A percentile compares a stretch with the other conserved stretches of the same genome.
These are phyloP conservation scores for Fusarium nematophilum DNA, from an alignment of 2,329 filamentous ascomycete genomes.

Conservation along the genomic window DNA sequence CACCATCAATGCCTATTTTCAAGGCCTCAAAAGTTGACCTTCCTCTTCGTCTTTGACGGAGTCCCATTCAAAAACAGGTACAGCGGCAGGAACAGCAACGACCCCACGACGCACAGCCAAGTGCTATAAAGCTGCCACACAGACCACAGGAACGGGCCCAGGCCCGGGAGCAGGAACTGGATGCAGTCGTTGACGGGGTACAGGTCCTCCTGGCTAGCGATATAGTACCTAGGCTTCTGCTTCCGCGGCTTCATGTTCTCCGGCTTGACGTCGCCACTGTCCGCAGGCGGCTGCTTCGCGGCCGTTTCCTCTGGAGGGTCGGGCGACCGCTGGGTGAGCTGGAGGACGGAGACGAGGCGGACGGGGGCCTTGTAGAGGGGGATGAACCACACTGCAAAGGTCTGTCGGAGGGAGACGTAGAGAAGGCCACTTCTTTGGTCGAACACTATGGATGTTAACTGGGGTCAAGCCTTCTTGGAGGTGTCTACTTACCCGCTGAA, in stretches of 20 bases:
- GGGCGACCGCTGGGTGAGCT: slow-evolving; percentile 62
- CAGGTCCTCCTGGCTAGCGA: slow-evolving; percentile 80
- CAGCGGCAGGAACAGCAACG: slow-evolving; percentile 55
- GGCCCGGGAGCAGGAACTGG: slow-evolving; percentile 74
- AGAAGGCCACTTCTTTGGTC: slow-evolving; percentile 74
- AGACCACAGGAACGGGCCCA: slow-evolving; percentile 66
- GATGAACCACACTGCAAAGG: slow-evolving; percentile 81
- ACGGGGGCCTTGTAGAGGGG: slow-evolving; percentile 79
- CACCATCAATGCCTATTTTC: too few relatives aligned
- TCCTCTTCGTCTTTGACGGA: slow-evolving; percentile 23
- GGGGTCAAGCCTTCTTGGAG: accelerated
- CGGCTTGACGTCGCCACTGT: slow-evolving; percentile 20
- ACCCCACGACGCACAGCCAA: slow-evolving; percentile 70
- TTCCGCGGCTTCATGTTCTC: slow-evolving; percentile 27
- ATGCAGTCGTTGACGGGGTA: slow-evolving; percentile 83
- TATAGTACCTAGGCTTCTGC: slow-evolving; percentile 68
- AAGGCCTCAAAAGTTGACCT: slow-evolving; percentile 22
- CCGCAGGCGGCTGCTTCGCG: neutral
- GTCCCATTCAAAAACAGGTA: slow-evolving; percentile 47
- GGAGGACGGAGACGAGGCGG: slow-evolving; percentile 74
- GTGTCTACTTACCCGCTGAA: slow-evolving; percentile 56
- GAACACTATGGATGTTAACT: slow-evolving; percentile 62
- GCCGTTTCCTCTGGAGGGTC: slow-evolving; percentile 37
- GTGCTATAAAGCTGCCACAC: slow-evolving; percentile 74
- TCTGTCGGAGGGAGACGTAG: slow-evolving; percentile 79